These are phyloP conservation scores for Colletotrichum salicis DNA, from an alignment of 2,329 filamentous ascomycete genomes.

Conservation along the genomic window DNA sequence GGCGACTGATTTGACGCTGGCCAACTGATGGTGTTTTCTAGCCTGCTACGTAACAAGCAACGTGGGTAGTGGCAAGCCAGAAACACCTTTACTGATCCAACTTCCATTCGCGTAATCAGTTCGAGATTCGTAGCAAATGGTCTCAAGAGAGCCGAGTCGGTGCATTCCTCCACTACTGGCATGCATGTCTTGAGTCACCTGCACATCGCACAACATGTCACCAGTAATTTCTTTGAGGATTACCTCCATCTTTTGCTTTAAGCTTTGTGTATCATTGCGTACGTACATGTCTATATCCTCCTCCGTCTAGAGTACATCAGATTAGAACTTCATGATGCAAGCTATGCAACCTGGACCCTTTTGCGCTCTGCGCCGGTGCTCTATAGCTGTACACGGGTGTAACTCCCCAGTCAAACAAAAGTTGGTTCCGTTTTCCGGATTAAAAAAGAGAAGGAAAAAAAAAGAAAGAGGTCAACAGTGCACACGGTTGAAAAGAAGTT, in stretches of 20 bases:
- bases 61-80: neutral
- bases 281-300: slow-evolving; percentile 54
- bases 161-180: neutral
- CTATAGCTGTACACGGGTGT: slow-evolving; percentile 48
- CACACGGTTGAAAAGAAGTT: slow-evolving; percentile 20
- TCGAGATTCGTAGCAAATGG: neutral
- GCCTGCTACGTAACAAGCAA: neutral
- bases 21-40: neutral
- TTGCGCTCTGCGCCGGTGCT: slow-evolving; percentile 50
- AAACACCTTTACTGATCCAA: neutral
- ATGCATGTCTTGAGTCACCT: neutral
- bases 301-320: slow-evolving; percentile 55
- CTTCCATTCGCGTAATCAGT: neutral
- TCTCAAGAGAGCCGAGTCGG: neutral
- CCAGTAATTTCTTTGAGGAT: neutral
- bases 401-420: slow-evolving; percentile 6
- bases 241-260: neutral
- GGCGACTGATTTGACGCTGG: neutral
- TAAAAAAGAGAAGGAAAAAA: neutral
- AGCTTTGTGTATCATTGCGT: slow-evolving; percentile 43
- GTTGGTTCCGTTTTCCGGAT: slow-evolving; percentile 14
- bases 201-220: neutral
- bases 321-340: slow-evolving; percentile 53
- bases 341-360: slow-evolving; percentile 44
- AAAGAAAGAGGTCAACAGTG: neutral